A percentile compares a stretch with the other conserved stretches of the same genome.
phyloP scores from a whole-genome alignment of 176 grass and related monocot species.

The Carex parvula region DNA sequence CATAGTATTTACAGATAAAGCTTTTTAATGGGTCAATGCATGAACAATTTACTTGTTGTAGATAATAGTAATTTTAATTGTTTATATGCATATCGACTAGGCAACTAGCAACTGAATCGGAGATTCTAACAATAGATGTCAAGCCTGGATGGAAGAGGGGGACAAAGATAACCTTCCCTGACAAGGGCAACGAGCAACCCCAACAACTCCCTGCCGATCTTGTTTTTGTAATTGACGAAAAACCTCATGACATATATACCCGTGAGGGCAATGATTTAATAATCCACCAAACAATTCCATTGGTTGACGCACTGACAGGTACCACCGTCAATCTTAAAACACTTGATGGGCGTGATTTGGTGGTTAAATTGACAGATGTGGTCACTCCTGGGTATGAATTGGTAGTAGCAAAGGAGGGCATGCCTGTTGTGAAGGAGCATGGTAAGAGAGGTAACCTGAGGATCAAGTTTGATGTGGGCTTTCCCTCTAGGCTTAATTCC shows the following conservation, averaged over 20 bases:
- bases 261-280: slow-evolving; percentile 81
- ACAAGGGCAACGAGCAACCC: slow-evolving; percentile 79
- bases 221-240: slow-evolving; percentile 88
- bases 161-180: slow-evolving; percentile 88
- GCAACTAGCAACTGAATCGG: slow-evolving; percentile 50
- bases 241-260: slow-evolving; percentile 73
- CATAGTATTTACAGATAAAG: background rate
- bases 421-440: slow-evolving; percentile 80
- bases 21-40: background rate
- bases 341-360: slow-evolving; percentile 66
- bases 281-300: slow-evolving; percentile 51
- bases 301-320: slow-evolving; percentile 82
- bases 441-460: slow-evolving; percentile 87
- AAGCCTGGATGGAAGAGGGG: slow-evolving; percentile 96
- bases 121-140: slow-evolving; percentile 88
- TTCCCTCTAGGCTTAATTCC: slow-evolving; percentile 67
- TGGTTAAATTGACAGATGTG: slow-evolving; percentile 72
- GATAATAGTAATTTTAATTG: background rate
- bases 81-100: slow-evolving; percentile 36
- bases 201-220: slow-evolving; percentile 82
- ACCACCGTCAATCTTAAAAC: slow-evolving; percentile 68
- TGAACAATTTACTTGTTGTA: background rate
- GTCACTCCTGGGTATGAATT: slow-evolving; percentile 80
- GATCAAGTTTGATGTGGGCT: slow-evolving; percentile 73
- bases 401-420: slow-evolving; percentile 68